Base-by-base conservation (phyloP, 148 eudicot species). In the Cornus florida region DNA sequence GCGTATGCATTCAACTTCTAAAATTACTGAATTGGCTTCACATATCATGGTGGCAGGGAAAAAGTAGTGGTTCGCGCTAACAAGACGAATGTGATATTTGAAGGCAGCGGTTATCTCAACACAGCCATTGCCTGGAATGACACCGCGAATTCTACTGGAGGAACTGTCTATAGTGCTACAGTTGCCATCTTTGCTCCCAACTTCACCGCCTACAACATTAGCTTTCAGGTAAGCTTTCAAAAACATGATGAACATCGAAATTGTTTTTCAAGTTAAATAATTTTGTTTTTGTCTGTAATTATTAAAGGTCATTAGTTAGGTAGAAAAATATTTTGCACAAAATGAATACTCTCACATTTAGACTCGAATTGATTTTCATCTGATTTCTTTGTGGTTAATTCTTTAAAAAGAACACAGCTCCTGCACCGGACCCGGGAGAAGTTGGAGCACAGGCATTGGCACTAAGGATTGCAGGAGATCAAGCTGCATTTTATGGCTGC, bases 361-460 rank as follows among this genome's bases (percentile, higher is more conserved):
- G 10, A 43, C 48, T 43, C 4, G 38, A 3, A 53, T 53, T 11
- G 19, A 53, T 53, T 53, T 53, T 13, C 19, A 11, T 53, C 19
- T 35, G 38, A 2, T 4, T 11, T 62, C 4, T 62, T 19, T 62
- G 22, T 17, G 66, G 22, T 19, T 28, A 28, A 28, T 28, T 62
- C 8, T 0, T 4, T 62, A 3, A 72, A 41, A 74, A 94, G 98
- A 94, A 94, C 79, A 86, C 90, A 78, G 98, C 98, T 71, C 98
- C 98, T 17, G 80, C 89, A 9, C 94, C 98, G 20, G 71, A 76
- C 22, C 94, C 91, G 8, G 98, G 98, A 56, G 93, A 70, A 19
- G 86, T 79, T 19, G 98, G 98, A 79, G 95, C 84, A 11, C 98
- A 94, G 85, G 98, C 92, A 32, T 88, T 94, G 76, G 98, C 98